These are phyloP conservation scores for Murraya paniculata DNA, from an alignment of 345 rosid species.

Conservation along the genomic window DNA sequence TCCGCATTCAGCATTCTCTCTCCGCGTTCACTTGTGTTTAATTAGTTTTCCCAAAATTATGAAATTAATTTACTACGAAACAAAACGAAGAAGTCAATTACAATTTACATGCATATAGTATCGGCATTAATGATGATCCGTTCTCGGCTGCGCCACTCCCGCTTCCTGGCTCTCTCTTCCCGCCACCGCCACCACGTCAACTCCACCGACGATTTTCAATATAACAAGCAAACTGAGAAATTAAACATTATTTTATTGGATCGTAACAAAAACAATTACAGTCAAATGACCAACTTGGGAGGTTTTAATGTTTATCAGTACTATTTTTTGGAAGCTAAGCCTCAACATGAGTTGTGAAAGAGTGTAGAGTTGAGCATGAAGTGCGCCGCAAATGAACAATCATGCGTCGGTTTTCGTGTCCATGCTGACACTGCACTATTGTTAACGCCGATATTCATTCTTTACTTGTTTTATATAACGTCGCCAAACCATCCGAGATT, in stretches of 20 bases:
- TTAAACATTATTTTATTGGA: not conserved
- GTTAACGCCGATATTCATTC: not conserved
- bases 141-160: slow-evolving; percentile 25
- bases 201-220: slow-evolving; percentile 16
- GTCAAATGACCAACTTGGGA: slow-evolving; percentile 22
- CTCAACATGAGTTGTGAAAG: slow-evolving; percentile 13
- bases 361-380: slow-evolving; percentile 32
- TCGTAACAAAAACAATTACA: slow-evolving; percentile 1
- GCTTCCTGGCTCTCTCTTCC: slow-evolving; percentile 13
- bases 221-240: not conserved
- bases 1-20: no score
- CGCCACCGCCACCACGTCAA: slow-evolving; percentile 26
- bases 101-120: not conserved
- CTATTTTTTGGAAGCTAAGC: not conserved
- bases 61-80: not conserved
- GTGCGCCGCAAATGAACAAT: slow-evolving; percentile 50
- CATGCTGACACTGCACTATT: slow-evolving; percentile 11
- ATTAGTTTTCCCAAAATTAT: not conserved
- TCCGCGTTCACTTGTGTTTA: not conserved
- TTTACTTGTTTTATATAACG: slow-evolving; percentile 2
- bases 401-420: slow-evolving; percentile 24
- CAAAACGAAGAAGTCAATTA: not conserved
- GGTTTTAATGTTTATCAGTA: not conserved
- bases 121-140: slow-evolving; percentile 31
- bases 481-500: not conserved